Conservation (phyloP, 2,329 filamentous ascomycete genomes). For the Penicillium freii region DNA sequence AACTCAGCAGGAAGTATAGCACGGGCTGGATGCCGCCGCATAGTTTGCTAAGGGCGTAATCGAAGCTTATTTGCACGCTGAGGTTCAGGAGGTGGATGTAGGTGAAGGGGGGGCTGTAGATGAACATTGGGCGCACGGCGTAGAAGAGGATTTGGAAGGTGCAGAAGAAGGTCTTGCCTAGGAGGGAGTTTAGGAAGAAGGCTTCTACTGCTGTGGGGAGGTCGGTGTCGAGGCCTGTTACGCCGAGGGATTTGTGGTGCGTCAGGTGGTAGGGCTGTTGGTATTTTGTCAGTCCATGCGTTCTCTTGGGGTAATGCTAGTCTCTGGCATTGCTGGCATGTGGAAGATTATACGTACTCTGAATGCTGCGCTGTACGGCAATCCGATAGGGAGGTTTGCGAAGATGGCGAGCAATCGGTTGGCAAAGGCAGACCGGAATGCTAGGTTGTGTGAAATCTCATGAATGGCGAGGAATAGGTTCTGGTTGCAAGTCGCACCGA, state of each 20-base stretch:
- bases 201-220: slow-evolving; percentile 90
- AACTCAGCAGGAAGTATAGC: slow-evolving; percentile 81
- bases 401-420: slow-evolving; percentile 89
- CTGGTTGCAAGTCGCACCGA: slow-evolving; percentile 95
- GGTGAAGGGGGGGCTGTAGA: slow-evolving; percentile 87
- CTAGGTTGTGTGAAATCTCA: slow-evolving; percentile 97
- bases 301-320: not conserved
- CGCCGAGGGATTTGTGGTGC: slow-evolving; percentile 96
- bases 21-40: slow-evolving; percentile 60
- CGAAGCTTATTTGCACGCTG: slow-evolving; percentile 71
- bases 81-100: slow-evolving; percentile 82
- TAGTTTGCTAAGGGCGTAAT: slow-evolving; percentile 63
- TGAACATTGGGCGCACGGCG: slow-evolving; percentile 88
- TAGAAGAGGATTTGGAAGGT: slow-evolving; percentile 99
- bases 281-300: slow-evolving; percentile 4
- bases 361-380: slow-evolving; percentile 96
- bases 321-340: not conserved
- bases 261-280: slow-evolving; percentile 88
- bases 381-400: slow-evolving; percentile 91
- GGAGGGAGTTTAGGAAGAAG: slow-evolving; percentile 83
- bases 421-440: slow-evolving; percentile 74
- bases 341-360: slow-evolving; percentile 54
- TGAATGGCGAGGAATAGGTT: slow-evolving; percentile 98
- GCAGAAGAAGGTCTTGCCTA: slow-evolving; percentile 97
- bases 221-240: slow-evolving; percentile 93